These are phyloP conservation scores for Botrytis pseudocinerea DNA, from an alignment of 2,329 filamentous ascomycete genomes.

Conservation along the genomic window DNA sequence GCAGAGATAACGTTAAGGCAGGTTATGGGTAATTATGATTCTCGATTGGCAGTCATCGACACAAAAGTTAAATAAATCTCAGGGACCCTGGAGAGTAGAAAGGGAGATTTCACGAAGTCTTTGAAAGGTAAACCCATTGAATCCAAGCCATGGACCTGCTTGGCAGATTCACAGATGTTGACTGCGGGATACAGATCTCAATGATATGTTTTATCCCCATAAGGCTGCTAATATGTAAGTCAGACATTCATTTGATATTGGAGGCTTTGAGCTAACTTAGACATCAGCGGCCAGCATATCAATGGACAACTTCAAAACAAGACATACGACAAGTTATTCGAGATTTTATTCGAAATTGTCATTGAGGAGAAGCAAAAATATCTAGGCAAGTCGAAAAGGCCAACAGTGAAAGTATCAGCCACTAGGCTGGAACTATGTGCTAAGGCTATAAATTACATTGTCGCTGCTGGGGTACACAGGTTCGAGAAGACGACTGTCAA, in stretches of 20 bases:
- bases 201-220: constrained; percentile 36
- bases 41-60: neutral
- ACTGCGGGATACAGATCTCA: constrained; percentile 34
- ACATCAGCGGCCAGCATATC: constrained; percentile 49
- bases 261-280: constrained; percentile 25
- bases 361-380: constrained; percentile 67
- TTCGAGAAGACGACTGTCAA: constrained; percentile 77
- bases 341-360: constrained; percentile 72
- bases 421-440: constrained; percentile 63
- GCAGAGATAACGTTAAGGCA: constrained; percentile 3
- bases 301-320: constrained; percentile 59
- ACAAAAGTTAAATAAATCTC: constrained; percentile 13
- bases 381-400: constrained; percentile 46
- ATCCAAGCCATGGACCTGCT: neutral
- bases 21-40: constrained; percentile 15
- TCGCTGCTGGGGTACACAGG: constrained; percentile 67
- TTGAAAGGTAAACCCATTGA: constrained; percentile 26
- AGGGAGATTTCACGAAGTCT: constrained; percentile 11
- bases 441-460: constrained; percentile 67
- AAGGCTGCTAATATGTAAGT: constrained; percentile 37
- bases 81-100: constrained; percentile 13
- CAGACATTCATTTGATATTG: neutral
- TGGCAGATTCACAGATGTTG: neutral
- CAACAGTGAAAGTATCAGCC: constrained; percentile 2
- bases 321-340: constrained; percentile 73